Conservation (phyloP, 148 eudicot species). For the Diospyros lotus region DNA sequence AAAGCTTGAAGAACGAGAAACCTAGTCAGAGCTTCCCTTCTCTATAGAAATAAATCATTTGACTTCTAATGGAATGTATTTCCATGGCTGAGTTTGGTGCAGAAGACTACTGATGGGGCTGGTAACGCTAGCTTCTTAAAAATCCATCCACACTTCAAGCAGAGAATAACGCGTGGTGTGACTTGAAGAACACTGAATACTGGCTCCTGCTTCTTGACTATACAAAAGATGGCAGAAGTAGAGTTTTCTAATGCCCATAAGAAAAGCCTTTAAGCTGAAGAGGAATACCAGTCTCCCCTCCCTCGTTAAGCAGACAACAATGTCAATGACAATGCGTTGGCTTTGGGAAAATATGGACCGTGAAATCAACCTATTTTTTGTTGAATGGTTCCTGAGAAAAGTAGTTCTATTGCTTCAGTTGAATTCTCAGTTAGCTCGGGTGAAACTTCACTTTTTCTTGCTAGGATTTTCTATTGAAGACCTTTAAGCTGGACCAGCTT, state of each 20-base stretch:
- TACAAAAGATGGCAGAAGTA: neutral
- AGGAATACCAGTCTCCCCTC: neutral
- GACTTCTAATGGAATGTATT: neutral
- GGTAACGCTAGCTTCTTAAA: neutral
- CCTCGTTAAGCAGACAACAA: neutral
- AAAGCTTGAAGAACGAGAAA: neutral
- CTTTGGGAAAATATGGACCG: neutral
- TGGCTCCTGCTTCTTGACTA: neutral
- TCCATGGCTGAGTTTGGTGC: neutral
- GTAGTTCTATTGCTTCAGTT: neutral
- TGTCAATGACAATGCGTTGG: neutral
- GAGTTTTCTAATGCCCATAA: neutral
- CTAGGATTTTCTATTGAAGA: constrained; percentile 14
- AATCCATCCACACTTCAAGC: neutral
- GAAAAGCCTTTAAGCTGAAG: neutral
- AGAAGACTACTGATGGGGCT: neutral
- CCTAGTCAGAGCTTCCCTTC: neutral
- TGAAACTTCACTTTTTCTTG: neutral
- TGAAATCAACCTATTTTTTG: neutral
- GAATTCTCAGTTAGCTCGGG: neutral
- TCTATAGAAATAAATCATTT: neutral
- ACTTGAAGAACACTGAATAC: neutral
- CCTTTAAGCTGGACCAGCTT: constrained; percentile 52
- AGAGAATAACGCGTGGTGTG: neutral
- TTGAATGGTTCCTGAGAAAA: neutral